Base-by-base conservation (phyloP, 768 basidiomycete species). In the Mycena alexandri region DNA sequence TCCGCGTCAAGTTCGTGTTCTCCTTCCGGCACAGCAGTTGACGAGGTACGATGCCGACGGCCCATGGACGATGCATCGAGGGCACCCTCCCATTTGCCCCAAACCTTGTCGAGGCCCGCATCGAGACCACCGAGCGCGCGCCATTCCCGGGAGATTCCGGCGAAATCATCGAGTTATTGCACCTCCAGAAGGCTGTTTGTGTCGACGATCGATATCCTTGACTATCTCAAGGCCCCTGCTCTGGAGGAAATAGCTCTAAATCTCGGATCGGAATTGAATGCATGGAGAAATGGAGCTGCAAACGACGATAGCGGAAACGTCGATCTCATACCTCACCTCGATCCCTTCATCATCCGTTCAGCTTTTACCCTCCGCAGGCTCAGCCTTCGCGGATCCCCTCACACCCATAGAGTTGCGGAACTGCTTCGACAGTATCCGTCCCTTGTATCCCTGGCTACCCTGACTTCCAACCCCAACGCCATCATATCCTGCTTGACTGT, bases 111-210 rank as follows among this genome's bases (percentile, higher is more conserved):
- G n/a, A n/a, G n/a, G n/a, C n/a, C n/a, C n/a, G n/a, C n/a, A n/a
- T n/a, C n/a, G n/a, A n/a, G n/a, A n/a, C n/a, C n/a, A n/a, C n/a
- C n/a, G n/a, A n/a, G n/a, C n/a, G n/a, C n/a, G n/a, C n/a, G n/a
- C 16, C 43, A 33, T 6, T 7, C 14, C n/a, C 24, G 11, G 34
- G 0, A 34, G 3, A n/a, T n/a, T n/a, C 50, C 1, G 17, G 43
- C 25, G 41, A 62, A 8, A 42, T 50, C 50, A 61, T 51, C 48
- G 48, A 50, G 34, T 22, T 61, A 11, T 52, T n/a, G 60, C 48
- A 38, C 60, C 61, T 62, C 19, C 41, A n/a, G n/a, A 16, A 50
- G 43, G 1, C 51, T 62, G 33, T 62, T 25, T 25, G 22, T 62
- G 24, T 33, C 61, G 34, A 19, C 11, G 10, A 13, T 36, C 1